Conservation (phyloP, 768 basidiomycete species). For the Mycena kentingensis region DNA sequence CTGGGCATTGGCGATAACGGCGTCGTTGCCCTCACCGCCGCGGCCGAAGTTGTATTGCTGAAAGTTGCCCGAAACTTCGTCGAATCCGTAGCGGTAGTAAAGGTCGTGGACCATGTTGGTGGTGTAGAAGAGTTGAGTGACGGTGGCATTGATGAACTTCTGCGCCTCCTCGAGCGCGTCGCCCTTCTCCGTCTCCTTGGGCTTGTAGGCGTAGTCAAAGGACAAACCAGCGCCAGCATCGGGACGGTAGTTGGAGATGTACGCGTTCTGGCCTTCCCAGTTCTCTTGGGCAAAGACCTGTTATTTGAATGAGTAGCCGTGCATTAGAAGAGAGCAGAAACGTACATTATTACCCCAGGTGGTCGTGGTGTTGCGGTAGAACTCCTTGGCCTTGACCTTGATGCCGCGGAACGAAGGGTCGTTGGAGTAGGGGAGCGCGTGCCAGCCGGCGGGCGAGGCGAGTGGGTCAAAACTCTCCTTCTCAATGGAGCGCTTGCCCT, state of each 20-base stretch:
- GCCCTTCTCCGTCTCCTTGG: conserved; percentile 52
- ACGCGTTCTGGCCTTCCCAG: conserved; percentile 72
- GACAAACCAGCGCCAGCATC: conserved; percentile 52
- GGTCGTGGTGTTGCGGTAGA: conserved; percentile 69
- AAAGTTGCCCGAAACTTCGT: conserved; percentile 92
- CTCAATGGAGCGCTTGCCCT: conserved; percentile 58
- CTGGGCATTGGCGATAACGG: conserved; percentile 92
- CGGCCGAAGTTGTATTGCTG: conserved; percentile 96
- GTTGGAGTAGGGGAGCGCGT: conserved; percentile 69
- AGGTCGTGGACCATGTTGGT: conserved; percentile 80
- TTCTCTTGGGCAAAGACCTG: conserved; percentile 93
- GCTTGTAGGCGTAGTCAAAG: conserved; percentile 79
- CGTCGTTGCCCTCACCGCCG: conserved; percentile 85
- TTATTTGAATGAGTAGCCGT: too few species aligned
- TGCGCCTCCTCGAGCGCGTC: conserved; percentile 73
- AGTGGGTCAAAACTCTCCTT: conserved; percentile 73
- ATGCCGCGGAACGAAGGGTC: conserved; percentile 55
- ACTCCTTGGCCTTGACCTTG: conserved; percentile 28
- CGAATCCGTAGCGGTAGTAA: conserved; percentile 90
- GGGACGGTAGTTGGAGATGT: conserved; percentile 78
- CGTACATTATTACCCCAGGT: conserved; percentile 86
- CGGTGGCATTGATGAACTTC: conserved; percentile 82
- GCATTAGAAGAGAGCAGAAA: neutral
- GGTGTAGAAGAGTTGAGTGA: conserved; percentile 90
- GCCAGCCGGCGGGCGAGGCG: conserved; percentile 93